Evolutionary conservation across 2,329 filamentous ascomycete species (phyloP), one percentile per base, ranked within the genome.

Genomic region (Paraphoma sp.): DNA sequence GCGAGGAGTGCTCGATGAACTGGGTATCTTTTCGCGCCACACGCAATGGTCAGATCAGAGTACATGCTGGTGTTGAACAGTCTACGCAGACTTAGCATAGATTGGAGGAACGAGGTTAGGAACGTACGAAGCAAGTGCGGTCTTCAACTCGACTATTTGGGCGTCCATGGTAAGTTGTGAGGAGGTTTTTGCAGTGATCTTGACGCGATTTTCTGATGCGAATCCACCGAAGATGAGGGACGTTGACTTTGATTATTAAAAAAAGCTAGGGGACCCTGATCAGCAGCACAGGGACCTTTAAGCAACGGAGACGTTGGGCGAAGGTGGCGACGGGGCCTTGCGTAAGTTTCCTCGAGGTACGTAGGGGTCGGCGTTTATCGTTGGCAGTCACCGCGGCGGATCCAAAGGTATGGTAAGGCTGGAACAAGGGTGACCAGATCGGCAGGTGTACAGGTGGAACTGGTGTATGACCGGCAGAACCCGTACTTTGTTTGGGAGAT

Each of bases 1-100:
- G 81, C 82, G 46, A 83, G 68, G 43, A 83, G 78, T 6, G 79
- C 80, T 60, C 78, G 76, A 64, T 83, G 81, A 10, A 82, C 80
- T 29, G 69, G 71, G 72, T 80, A 83, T 74, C 75, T 77, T 71
- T 75, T 76, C 56, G 69, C 67, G 55, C 79, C 78, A 73, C 78
- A 82, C 48, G 72, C 72, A 65, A 83, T 76, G 47, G 78, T 82
- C 60, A 83, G 74, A 69, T 83, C 81, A 53, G 80, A 81, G 67
- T 81, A 83, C 65, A 75, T 75, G 56, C 71, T 71, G 33, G 62
- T 63, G 67, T 75, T 67, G 63, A 73, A 72, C 9, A 77, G 65
- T 74, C 78, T 72, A 65, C 56, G 57, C 57, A 45, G 61, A 72
- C 69, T 71, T 72, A 75, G 68, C 66, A 62, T 54, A 46, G 42